Conservation (phyloP, 106 monocot genomes). For the Acorus gramineus region DNA sequence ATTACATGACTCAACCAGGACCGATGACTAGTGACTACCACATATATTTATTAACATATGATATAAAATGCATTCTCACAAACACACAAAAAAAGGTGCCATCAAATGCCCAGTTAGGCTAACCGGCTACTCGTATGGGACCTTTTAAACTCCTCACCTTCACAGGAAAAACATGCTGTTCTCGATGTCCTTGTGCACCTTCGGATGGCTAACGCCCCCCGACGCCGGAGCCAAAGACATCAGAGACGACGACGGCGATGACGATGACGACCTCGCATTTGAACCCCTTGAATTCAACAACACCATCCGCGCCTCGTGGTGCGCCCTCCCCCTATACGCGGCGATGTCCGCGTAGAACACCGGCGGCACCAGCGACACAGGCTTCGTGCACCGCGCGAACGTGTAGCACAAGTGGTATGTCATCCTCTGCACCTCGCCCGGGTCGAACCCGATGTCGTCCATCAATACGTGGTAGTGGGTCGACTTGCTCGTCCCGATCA, state of each 20-base stretch:
- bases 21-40: too few relatives aligned
- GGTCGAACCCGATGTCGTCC: conserved; percentile 23
- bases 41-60: too few relatives aligned
- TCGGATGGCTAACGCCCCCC: neutral
- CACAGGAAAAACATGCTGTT: conserved; percentile 8
- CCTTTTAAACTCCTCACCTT: neutral
- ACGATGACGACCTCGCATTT: too few relatives aligned
- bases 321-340: conserved; percentile 29
- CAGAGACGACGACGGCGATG: neutral
- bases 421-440: conserved; percentile 29
- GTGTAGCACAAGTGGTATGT: conserved; percentile 28
- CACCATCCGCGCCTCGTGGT: conserved; percentile 15
- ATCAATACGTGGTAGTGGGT: conserved; percentile 33
- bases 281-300: too few relatives aligned
- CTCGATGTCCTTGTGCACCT: conserved; percentile 1
- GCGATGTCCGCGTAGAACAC: conserved; percentile 43
- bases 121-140: too few relatives aligned
- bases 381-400: conserved; percentile 42
- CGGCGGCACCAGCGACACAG: conserved; percentile 32
- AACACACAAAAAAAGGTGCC: too few relatives aligned
- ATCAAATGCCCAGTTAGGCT: too few relatives aligned
- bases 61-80: too few relatives aligned
- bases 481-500: conserved; percentile 33
- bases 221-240: neutral
- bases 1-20: too few relatives aligned